Conservation (phyloP, 148 eudicot genomes). For the Cornus controversa region DNA sequence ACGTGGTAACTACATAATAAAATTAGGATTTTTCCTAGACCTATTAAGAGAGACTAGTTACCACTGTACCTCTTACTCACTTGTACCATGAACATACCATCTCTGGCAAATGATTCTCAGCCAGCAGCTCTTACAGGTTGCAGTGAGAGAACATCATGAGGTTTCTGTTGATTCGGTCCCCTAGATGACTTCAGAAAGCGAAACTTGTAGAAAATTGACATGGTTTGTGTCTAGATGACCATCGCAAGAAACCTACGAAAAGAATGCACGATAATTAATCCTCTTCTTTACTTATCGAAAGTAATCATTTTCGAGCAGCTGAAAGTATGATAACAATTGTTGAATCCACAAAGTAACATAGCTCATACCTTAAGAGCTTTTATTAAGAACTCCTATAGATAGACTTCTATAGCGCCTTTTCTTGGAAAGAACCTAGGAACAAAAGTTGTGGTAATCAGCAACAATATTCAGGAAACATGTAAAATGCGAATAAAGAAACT, state of each 20-base stretch:
- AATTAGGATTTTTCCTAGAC: no score
- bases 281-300: background rate
- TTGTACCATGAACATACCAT: no score
- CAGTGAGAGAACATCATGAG: no score
- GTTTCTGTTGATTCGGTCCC: background rate
- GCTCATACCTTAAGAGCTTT: conserved; percentile 31
- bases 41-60: no score
- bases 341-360: background rate
- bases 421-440: conserved; percentile 44
- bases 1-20: no score
- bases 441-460: conserved; percentile 12
- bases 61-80: no score
- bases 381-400: conserved; percentile 40
- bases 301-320: background rate
- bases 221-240: background rate
- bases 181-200: background rate
- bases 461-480: background rate
- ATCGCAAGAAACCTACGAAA: background rate
- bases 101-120: no score
- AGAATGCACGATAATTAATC: background rate
- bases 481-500: background rate
- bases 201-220: background rate
- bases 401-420: conserved; percentile 69
- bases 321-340: background rate
- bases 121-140: no score